A percentile compares a stretch with the other conserved stretches of the same genome.
Evolutionary conservation across 306 rosid species (phyloP).

Genomic region (Sesbania bispinosa): DNA sequence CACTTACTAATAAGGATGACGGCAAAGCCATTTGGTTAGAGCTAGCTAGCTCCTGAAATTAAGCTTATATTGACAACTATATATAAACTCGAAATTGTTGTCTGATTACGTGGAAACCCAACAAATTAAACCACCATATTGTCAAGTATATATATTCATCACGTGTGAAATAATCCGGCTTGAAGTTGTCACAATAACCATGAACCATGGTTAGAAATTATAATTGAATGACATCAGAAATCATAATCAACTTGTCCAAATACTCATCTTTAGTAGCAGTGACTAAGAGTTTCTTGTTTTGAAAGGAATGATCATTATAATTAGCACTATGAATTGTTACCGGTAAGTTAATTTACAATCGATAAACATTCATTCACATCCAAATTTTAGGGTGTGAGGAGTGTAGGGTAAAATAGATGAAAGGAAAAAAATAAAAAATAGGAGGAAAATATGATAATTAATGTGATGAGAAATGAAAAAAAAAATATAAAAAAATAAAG

Average conservation of each 20-base stretch:
- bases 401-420: too few relatives aligned
- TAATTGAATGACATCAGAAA: not conserved
- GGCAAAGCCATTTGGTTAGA: not conserved
- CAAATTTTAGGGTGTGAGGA: too few relatives aligned
- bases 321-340: not conserved
- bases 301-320: constrained; percentile 8
- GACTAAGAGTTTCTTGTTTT: constrained; percentile 1
- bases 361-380: too few relatives aligned
- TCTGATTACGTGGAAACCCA: not conserved
- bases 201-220: not conserved
- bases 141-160: not conserved
- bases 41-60: not conserved
- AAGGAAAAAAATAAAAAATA: too few relatives aligned
- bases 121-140: not conserved
- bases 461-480: too few relatives aligned
- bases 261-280: too few relatives aligned
- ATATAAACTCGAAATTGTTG: not conserved
- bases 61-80: not conserved
- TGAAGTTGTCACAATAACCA: not conserved
- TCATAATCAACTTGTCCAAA: not conserved
- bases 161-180: not conserved
- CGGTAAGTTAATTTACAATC: not conserved
- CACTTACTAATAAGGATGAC: not conserved
- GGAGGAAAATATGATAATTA: too few relatives aligned
- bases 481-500: too few relatives aligned